phyloP scores from a whole-genome alignment of 805 yeast genomes.

The Komagataella ulmi region DNA sequence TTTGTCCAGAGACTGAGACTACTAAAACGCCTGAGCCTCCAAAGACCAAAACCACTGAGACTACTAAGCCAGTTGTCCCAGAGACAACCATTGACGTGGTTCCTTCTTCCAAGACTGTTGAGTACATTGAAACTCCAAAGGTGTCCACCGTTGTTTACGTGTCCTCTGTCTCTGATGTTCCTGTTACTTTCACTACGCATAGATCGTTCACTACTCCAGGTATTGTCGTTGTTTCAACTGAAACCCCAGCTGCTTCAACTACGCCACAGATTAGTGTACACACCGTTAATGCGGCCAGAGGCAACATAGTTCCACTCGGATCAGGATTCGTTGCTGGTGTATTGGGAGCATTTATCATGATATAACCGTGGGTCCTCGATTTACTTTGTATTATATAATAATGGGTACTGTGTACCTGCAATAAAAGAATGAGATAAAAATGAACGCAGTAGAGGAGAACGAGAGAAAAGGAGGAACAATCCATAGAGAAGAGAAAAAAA shows the following conservation, averaged over 20 bases:
- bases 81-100: slow-evolving; percentile 8
- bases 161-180: slow-evolving; percentile 11
- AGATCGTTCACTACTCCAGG: slow-evolving; percentile 1
- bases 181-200: slow-evolving; percentile 14
- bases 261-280: not conserved
- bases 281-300: not conserved
- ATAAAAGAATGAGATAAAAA: not conserved
- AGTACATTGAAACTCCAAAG: slow-evolving; percentile 3
- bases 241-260: slow-evolving; percentile 1
- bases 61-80: slow-evolving; percentile 5
- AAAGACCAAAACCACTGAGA: slow-evolving; percentile 2
- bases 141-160: slow-evolving; percentile 10
- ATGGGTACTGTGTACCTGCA: not conserved
- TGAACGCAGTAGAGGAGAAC: not conserved
- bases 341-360: slow-evolving; percentile 1
- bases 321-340: slow-evolving; percentile 2
- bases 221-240: not conserved
- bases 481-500: not conserved
- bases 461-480: too few species aligned
- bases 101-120: slow-evolving; percentile 1
- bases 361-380: not conserved
- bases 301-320: not conserved
- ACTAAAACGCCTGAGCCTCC: slow-evolving; percentile 3
- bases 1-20: slow-evolving; percentile 3
- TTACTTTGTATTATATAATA: not conserved